Conservation (phyloP, 2,329 filamentous ascomycete species). For the Cercospora janseana region DNA sequence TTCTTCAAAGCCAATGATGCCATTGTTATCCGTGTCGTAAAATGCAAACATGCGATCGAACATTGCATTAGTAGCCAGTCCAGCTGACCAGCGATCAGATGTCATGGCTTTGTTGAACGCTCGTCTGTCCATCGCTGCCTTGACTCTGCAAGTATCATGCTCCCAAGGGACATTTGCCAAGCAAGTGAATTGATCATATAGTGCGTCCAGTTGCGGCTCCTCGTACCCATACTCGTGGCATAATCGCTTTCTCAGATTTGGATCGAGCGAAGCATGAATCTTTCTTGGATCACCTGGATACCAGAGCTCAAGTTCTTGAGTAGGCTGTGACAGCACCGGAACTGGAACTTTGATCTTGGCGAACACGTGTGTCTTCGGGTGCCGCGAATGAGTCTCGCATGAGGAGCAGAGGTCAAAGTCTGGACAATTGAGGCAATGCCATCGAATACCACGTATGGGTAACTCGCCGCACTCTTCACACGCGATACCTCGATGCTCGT, state of each 20-base stretch:
- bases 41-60: conserved; percentile 97
- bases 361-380: conserved; percentile 90
- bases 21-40: conserved; percentile 88
- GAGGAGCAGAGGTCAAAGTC: conserved; percentile 95
- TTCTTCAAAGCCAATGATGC: conserved; percentile 86
- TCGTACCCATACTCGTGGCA: conserved; percentile 57
- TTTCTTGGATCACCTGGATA: conserved; percentile 83
- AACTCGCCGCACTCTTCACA: conserved; percentile 87
- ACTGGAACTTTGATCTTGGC: conserved; percentile 93
- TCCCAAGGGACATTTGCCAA: conserved; percentile 83
- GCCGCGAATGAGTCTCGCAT: conserved; percentile 66
- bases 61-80: conserved; percentile 80
- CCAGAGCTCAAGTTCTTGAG: conserved; percentile 78
- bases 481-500: conserved; percentile 86
- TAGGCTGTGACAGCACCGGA: conserved; percentile 72
- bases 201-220: conserved; percentile 80
- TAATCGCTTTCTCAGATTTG: conserved; percentile 63
- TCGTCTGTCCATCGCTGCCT: conserved; percentile 82
- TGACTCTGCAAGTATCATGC: conserved; percentile 73
- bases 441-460: conserved; percentile 88
- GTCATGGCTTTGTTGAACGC: conserved; percentile 91
- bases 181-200: conserved; percentile 96
- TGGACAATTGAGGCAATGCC: conserved; percentile 91
- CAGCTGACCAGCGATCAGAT: conserved; percentile 57
- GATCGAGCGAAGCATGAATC: conserved; percentile 65